These are phyloP conservation scores for Fusarium concolor DNA, from an alignment of 2,329 filamentous ascomycete genomes.

Conservation along the genomic window DNA sequence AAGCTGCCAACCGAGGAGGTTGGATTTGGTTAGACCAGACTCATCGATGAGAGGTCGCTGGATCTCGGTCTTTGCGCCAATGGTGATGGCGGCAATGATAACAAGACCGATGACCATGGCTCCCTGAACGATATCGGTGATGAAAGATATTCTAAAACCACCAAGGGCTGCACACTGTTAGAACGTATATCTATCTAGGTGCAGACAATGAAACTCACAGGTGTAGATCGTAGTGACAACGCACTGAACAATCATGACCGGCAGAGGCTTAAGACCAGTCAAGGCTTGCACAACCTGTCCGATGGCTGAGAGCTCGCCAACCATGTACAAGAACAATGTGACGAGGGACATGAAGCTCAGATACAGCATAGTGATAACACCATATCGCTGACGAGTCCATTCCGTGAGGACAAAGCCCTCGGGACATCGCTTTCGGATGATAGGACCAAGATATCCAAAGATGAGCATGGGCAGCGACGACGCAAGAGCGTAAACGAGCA, in stretches of 20 bases:
- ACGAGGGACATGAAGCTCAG: slow-evolving; percentile 82
- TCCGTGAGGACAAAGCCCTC: slow-evolving; percentile 88
- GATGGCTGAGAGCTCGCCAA: slow-evolving; percentile 82
- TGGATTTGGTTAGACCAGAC: slow-evolving; percentile 76
- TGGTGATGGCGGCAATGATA: slow-evolving; percentile 80
- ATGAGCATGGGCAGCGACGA: slow-evolving; percentile 78
- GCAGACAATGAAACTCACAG: slow-evolving; percentile 60
- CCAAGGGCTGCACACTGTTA: slow-evolving; percentile 69
- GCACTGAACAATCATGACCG: slow-evolving; percentile 81
- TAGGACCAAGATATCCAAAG: slow-evolving; percentile 79
- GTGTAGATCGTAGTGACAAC: slow-evolving; percentile 85
- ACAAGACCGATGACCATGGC: slow-evolving; percentile 81
- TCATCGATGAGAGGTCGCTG: slow-evolving; percentile 74
- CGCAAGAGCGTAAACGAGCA: slow-evolving; percentile 79
- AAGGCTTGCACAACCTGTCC: slow-evolving; percentile 81
- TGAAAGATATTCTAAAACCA: slow-evolving; percentile 85
- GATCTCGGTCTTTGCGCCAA: slow-evolving; percentile 80
- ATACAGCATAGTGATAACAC: slow-evolving; percentile 74
- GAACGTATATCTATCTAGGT: background rate
- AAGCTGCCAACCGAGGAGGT: slow-evolving; percentile 83
- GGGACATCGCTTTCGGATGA: slow-evolving; percentile 83
- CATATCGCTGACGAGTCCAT: slow-evolving; percentile 85
- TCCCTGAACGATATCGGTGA: slow-evolving; percentile 86
- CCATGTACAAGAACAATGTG: slow-evolving; percentile 89
- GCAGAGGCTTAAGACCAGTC: slow-evolving; percentile 79